Conservation (phyloP, 2,329 filamentous ascomycete genomes). For the Leptographium radiaticola region DNA sequence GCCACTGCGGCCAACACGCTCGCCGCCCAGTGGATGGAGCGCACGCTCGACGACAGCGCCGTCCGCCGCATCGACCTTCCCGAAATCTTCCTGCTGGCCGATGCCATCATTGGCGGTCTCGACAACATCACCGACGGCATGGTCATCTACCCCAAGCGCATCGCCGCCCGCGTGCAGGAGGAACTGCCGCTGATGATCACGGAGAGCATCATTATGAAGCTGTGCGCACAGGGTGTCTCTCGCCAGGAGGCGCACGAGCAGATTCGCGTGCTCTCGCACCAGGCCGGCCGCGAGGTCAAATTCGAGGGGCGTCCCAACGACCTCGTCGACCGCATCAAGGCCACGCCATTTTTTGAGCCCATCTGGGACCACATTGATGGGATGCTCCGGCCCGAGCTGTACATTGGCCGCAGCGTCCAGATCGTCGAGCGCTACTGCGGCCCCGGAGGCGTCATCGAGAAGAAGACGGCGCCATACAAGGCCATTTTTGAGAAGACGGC, state of each 20-base stretch:
- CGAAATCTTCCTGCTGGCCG: constrained; percentile 53
- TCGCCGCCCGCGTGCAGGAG: constrained; percentile 51
- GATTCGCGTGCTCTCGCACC: constrained; percentile 67
- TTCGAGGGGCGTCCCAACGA: constrained; percentile 58
- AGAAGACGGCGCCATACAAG: not conserved
- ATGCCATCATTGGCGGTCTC: constrained; percentile 45
- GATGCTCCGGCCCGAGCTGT: constrained; percentile 9
- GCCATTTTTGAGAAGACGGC: not conserved
- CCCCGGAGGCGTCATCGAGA: not conserved
- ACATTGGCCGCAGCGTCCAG: constrained; percentile 26
- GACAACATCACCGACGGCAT: constrained; percentile 57
- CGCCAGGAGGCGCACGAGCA: constrained; percentile 78
- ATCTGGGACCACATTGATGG: constrained; percentile 44
- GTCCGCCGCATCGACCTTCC: constrained; percentile 52
- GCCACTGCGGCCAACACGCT: constrained; percentile 49
- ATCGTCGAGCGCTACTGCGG: constrained; percentile 26
- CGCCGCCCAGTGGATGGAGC: constrained; percentile 60
- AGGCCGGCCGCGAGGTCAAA: constrained; percentile 46
- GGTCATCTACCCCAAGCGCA: constrained; percentile 63
- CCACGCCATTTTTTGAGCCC: constrained; percentile 59
- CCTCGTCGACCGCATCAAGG: constrained; percentile 62
- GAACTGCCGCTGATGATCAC: constrained; percentile 70
- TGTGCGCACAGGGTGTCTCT: constrained; percentile 55
- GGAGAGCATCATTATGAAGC: constrained; percentile 64
- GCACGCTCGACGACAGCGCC: constrained; percentile 64